These are phyloP conservation scores for Apiotrichum gamsii DNA, from an alignment of 1,284 basidiomycete genomes.

Conservation along the genomic window DNA sequence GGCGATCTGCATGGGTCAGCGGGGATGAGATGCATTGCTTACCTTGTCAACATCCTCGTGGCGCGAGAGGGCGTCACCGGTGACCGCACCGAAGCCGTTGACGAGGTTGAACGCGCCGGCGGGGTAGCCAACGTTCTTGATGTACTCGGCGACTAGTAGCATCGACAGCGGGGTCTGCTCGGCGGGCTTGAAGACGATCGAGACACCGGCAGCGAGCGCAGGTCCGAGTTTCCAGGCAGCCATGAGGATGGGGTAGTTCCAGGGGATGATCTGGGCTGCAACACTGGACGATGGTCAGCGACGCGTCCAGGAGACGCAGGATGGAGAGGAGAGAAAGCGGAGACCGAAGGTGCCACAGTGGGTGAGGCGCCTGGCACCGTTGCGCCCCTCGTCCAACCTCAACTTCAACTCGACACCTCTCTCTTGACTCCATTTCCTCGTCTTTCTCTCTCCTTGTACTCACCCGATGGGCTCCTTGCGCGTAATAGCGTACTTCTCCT, in stretches of 20 bases:
- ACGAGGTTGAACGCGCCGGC: conserved; percentile 84
- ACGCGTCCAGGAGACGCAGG: too few species aligned
- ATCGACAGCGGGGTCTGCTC: conserved; percentile 86
- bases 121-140: conserved; percentile 60
- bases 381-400: too few species aligned
- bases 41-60: conserved; percentile 72
- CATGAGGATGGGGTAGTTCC: conserved; percentile 92
- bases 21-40: not conserved
- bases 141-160: conserved; percentile 52
- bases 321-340: too few species aligned
- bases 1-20: conserved; percentile 8
- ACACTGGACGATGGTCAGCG: too few species aligned
- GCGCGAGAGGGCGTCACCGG: conserved; percentile 71
- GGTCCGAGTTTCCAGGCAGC: conserved; percentile 88
- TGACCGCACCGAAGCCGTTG: conserved; percentile 69
- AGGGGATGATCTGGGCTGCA: conserved; percentile 81
- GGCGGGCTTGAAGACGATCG: conserved; percentile 58
- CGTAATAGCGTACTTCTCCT: conserved; percentile 73
- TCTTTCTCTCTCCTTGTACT: not conserved
- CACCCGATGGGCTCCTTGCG: conserved; percentile 81
- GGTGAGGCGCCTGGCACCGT: too few species aligned
- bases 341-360: too few species aligned
- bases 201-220: conserved; percentile 62
- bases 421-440: too few species aligned
- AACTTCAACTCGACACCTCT: too few species aligned